Evolutionary conservation across 1,139 yeast species (phyloP).

Genomic region (Diutina scorzettiae): DNA sequence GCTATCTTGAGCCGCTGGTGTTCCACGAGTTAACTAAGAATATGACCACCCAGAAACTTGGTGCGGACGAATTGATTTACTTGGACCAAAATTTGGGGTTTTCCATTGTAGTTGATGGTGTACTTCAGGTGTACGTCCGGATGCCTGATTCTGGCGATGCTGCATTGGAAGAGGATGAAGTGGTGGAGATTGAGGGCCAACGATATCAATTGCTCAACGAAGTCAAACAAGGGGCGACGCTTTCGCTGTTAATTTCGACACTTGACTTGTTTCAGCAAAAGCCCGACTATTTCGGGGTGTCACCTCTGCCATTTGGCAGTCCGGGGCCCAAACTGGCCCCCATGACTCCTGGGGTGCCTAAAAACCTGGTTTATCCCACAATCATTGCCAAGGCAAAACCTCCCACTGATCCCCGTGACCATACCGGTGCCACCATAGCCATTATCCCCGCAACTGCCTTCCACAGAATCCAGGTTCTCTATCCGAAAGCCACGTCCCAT

Average conservation of each 20-base stretch:
- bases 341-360: conserved; percentile 2
- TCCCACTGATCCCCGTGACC: conserved; percentile 7
- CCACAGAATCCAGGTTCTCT: conserved; percentile 55
- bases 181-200: conserved; percentile 34
- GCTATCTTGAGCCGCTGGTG: conserved; percentile 80
- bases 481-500: conserved; percentile 86
- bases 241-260: conserved; percentile 73
- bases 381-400: conserved; percentile 50
- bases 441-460: conserved; percentile 84
- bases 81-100: conserved; percentile 68
- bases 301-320: neutral
- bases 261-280: conserved; percentile 42
- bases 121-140: conserved; percentile 60
- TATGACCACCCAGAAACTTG: conserved; percentile 80
- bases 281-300: neutral
- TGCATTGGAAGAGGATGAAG: conserved; percentile 27
- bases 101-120: conserved; percentile 90
- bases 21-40: conserved; percentile 87
- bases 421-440: conserved; percentile 65
- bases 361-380: conserved; percentile 20
- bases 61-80: conserved; percentile 62
- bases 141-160: conserved; percentile 8
- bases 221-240: conserved; percentile 75
- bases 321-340: neutral
- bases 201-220: conserved; percentile 71